Base-by-base conservation (phyloP, 768 basidiomycete species). In the Dacryopinax spathularia region DNA sequence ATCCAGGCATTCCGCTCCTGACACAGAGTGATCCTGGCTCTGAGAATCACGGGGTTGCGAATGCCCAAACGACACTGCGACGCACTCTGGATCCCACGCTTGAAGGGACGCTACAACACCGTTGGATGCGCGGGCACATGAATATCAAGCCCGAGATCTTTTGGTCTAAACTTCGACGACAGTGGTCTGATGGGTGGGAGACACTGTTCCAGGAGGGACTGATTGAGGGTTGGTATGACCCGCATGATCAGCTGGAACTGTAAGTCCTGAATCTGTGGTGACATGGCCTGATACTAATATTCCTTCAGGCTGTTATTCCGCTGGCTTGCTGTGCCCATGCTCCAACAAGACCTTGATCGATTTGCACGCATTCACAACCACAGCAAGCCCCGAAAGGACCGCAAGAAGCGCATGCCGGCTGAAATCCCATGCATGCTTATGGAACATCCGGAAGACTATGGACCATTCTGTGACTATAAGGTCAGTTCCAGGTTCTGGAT, bases 31-130 rank as follows among this genome's bases (percentile, higher is more conserved):
- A 81, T 66, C 74, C 69, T 0, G 79, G 79, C 0, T 59, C 69
- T 0, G 78, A 80, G 62, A 82, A 81, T 62, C 73, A 73, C 65
- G 72, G 75, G 0, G 71, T 80, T 29, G 81, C 80, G 0, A 81
- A 82, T 68, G 69, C 68, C 0, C 78, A 81, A 0, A 79, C 80
- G 0, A 33, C 67, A 0, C 66, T 78, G 0, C 73, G 76, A 0
- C 80, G 81, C 5, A 39, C 35, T 0, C 72, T 76, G 7, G 80
- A 83, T 64, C 76, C 79, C 0, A 34, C 63, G 0, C 71, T 82
- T 0, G 5, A 9, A 0, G 76, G 71, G 0, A 77, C 73, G 0
- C 60, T 78, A 0, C 80, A 81, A 61, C 80, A 82, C 59, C 66
- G 71, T 0, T 81, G 75, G 36, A 75, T 69, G 69, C 62, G 66